Evolutionary conservation across 441 rosid genomes (phyloP), one percentile per base, ranked within the genome.

Genomic region (Arabidopsis hybrid): DNA sequence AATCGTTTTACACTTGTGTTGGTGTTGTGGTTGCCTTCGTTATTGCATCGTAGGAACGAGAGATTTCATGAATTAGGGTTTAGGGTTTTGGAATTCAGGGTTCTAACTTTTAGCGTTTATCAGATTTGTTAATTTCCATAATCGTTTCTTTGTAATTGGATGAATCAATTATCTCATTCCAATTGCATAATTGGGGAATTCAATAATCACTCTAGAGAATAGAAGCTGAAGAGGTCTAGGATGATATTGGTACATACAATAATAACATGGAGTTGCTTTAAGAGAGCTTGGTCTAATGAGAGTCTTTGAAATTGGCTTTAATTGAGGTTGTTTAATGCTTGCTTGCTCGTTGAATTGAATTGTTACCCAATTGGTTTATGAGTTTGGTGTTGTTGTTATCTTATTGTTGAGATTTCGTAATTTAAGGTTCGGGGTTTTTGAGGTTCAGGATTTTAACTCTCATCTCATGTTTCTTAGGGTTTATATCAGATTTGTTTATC

Each of bases 341-440:
- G 36, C 31, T 32, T 65, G 56, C 61, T 71, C 32, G 31, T 64
- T 65, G 42, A 50, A 36, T 50, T 70, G 29, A 59, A 18, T 18
- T 50, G 4, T 16, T 40, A 31, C 12, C 1, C 7, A 56, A 38
- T 47, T 32, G 40, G 46, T 49, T 13, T 32, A n/a, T 69, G 13
- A 42, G 12, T 36, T 32, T 76, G 59, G 16, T 26, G 29, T 18
- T 46, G 3, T 42, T 16, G n/a, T 65, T 29, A 26, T 56, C 38
- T 49, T 67, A 38, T 31, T 10, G 6, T 5, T 46, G 43, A 39
- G 21, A 40, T 40, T 49, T 34, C 18, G 39, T 16, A 16, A 26
- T 42, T 49, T 18, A 18, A 18, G 21, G 21, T 18, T 18, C 21
- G 21, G 21, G 21, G 21, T 18, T 18, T 18, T 18, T 12, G 32